phyloP scores from a whole-genome alignment of 768 basidiomycete genomes.

The Heimioporus sp. region DNA sequence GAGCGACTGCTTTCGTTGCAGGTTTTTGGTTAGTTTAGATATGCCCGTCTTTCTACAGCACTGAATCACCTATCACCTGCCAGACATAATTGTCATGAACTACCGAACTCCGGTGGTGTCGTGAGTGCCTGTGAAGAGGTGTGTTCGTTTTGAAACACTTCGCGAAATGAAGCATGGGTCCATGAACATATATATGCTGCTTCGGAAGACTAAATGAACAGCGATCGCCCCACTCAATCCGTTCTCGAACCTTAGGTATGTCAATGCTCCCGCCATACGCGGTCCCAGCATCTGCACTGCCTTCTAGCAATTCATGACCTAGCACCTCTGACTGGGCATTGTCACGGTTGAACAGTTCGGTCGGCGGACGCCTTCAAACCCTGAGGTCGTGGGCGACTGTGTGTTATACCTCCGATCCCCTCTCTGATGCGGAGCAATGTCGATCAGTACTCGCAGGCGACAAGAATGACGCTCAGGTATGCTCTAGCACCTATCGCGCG shows the following conservation, averaged over 20 bases:
- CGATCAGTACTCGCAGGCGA: constrained; percentile 12
- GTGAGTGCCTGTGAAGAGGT: no score
- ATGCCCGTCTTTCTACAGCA: no score
- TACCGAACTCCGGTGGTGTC: no score
- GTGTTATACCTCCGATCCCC: constrained; percentile 19
- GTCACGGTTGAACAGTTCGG: constrained; percentile 15
- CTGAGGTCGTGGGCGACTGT: constrained; percentile 22
- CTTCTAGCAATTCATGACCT: constrained; percentile 10
- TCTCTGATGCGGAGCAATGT: constrained; percentile 14
- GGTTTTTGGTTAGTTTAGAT: no score
- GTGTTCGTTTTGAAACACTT: no score
- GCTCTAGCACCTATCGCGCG: not conserved
- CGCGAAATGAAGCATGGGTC: no score
- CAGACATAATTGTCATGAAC: no score
- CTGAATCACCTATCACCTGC: no score
- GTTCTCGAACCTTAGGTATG: not conserved
- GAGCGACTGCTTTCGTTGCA: no score
- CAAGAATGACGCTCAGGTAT: constrained; percentile 13
- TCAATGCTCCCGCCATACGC: constrained; percentile 10
- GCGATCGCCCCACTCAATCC: no score
- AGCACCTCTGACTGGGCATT: constrained; percentile 2
- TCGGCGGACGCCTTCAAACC: constrained; percentile 15
- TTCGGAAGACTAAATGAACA: no score
- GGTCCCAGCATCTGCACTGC: constrained; percentile 1
- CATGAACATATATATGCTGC: no score